Conservation (phyloP, 2,329 filamentous ascomycete genomes). For the Ascochyta viciae-villosae region DNA sequence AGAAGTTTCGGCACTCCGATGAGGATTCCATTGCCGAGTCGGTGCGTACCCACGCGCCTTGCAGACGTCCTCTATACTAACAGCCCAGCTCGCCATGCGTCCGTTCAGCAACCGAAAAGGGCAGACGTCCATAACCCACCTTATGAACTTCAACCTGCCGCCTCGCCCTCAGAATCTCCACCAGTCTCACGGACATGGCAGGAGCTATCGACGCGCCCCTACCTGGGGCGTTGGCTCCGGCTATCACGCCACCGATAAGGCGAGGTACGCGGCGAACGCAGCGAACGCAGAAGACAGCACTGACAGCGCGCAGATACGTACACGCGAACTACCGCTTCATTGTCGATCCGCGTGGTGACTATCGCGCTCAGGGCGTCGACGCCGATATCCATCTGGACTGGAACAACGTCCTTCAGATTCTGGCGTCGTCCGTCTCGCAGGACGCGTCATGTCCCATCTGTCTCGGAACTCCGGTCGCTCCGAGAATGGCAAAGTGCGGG, state of each 20-base stretch:
- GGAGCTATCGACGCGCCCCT: conserved; percentile 68
- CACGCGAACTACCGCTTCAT: conserved; percentile 98
- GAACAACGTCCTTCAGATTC: conserved; percentile 86
- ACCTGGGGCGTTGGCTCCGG: conserved; percentile 88
- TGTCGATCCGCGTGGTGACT: conserved; percentile 81
- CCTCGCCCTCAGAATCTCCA: conserved; percentile 70
- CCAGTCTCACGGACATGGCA: conserved; percentile 62
- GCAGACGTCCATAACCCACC: conserved; percentile 94
- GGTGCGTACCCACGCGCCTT: conserved; percentile 56
- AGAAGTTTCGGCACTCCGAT: conserved; percentile 74
- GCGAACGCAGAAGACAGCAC: background rate
- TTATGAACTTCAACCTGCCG: conserved; percentile 89
- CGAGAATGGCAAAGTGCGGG: conserved; percentile 95
- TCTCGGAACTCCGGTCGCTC: conserved; percentile 88
- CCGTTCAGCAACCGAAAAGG: conserved; percentile 77
- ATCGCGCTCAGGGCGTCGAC: conserved; percentile 80
- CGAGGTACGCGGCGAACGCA: conserved; percentile 62
- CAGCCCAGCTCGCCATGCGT: conserved; percentile 65
- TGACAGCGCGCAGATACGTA: conserved; percentile 67
- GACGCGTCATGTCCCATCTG: conserved; percentile 92
- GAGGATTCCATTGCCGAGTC: conserved; percentile 88
- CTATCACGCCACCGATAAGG: conserved; percentile 89
- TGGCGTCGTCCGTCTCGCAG: conserved; percentile 90
- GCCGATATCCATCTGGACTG: conserved; percentile 91
- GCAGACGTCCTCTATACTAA: conserved; percentile 17